A percentile compares a stretch with the other conserved stretches of the same genome.
Conservation (phyloP, 495 filamentous ascomycete genomes). For the Polyplosphaeria fusca region DNA sequence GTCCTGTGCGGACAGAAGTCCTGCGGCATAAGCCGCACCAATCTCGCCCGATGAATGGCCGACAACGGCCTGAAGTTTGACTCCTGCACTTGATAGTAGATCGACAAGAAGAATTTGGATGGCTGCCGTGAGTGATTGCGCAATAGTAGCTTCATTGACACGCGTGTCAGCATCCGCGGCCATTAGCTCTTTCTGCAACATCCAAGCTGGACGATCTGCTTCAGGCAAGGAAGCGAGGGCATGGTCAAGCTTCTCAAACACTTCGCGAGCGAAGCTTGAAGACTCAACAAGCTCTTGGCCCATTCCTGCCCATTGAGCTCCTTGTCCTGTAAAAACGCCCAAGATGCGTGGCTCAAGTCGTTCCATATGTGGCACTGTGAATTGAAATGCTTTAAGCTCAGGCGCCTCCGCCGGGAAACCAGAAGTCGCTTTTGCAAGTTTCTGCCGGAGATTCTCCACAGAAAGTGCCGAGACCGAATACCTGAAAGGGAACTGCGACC, state of each 20-base stretch:
- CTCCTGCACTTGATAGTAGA: not conserved
- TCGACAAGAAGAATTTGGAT: slow-evolving; percentile 26
- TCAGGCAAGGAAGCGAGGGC: not conserved
- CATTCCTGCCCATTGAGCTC: slow-evolving; percentile 27
- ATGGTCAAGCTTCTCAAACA: not conserved
- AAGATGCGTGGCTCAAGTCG: not conserved
- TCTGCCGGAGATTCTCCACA: not conserved
- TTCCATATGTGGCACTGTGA: not conserved
- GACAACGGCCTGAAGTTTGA: slow-evolving; percentile 11
- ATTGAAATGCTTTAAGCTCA: not conserved
- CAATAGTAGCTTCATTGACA: not conserved
- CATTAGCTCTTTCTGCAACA: slow-evolving; percentile 2
- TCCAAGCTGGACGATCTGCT: slow-evolving; percentile 8
- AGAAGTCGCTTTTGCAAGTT: not conserved
- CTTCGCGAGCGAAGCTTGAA: not conserved
- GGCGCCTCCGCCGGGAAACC: not conserved
- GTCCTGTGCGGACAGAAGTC: not conserved
- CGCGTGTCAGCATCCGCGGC: not conserved
- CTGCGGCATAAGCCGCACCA: slow-evolving; percentile 21
- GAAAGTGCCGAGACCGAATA: not conserved
- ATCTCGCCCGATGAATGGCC: slow-evolving; percentile 26
- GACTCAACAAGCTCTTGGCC: not conserved
- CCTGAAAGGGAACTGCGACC: slow-evolving; percentile 7
- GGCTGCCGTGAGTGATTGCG: slow-evolving; percentile 23
- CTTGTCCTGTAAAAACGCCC: slow-evolving; percentile 32